phyloP scores from a whole-genome alignment of 1,139 yeast species.

The Candida sanyaensis region DNA sequence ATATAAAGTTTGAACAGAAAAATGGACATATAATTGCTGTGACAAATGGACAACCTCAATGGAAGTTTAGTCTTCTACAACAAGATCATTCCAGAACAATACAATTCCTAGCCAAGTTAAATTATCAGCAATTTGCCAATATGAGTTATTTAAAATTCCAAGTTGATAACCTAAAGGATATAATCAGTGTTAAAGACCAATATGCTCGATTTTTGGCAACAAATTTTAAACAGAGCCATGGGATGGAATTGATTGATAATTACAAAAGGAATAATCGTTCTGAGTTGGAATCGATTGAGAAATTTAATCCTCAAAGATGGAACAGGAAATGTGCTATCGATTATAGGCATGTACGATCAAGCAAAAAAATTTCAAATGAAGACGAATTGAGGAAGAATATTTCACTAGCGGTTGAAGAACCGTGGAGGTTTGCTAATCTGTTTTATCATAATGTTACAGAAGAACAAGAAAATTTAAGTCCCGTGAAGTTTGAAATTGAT shows the following conservation, averaged over 20 bases:
- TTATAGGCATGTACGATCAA: slow-evolving; percentile 9
- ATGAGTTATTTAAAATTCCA: slow-evolving; percentile 23
- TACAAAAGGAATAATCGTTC: slow-evolving; percentile 22
- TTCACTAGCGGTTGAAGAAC: slow-evolving; percentile 4
- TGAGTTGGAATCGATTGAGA: slow-evolving; percentile 16
- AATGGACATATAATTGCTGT: slow-evolving; percentile 1
- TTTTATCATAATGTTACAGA: slow-evolving; percentile 5
- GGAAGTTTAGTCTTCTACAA: slow-evolving; percentile 24
- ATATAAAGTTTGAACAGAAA: slow-evolving; percentile 2
- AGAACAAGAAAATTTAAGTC: slow-evolving; percentile 8
- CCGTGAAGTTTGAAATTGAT: slow-evolving; percentile 6
- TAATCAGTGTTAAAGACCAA: slow-evolving; percentile 33
- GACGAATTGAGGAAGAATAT: slow-evolving; percentile 8
- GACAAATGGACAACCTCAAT: slow-evolving; percentile 14
- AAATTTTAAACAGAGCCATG: slow-evolving; percentile 40
- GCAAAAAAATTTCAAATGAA: slow-evolving; percentile 4
- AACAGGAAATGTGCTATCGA: slow-evolving; percentile 8
- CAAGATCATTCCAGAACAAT: slow-evolving; percentile 12
- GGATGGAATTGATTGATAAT: slow-evolving; percentile 33
- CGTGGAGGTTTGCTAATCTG: slow-evolving; percentile 14
- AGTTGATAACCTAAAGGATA: slow-evolving; percentile 22
- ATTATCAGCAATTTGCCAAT: slow-evolving; percentile 26
- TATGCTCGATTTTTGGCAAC: slow-evolving; percentile 36
- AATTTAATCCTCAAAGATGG: slow-evolving; percentile 21
- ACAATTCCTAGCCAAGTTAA: slow-evolving; percentile 22